These are phyloP conservation scores for Ganoderma resinaceum DNA, from an alignment of 1,284 basidiomycete genomes.

Conservation along the genomic window DNA sequence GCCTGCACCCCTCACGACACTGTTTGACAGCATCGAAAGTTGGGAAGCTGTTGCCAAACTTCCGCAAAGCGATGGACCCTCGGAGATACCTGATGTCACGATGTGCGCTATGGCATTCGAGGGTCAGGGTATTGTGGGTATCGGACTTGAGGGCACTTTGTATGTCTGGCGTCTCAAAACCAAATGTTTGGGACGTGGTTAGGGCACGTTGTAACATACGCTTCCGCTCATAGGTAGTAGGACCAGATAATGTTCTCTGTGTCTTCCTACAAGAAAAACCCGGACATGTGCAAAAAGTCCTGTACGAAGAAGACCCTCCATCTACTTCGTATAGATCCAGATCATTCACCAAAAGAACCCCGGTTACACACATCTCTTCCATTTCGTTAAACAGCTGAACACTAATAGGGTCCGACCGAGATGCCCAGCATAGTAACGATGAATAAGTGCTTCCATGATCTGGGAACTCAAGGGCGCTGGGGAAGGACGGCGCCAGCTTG, in stretches of 20 bases:
- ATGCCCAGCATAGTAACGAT: conserved; percentile 1
- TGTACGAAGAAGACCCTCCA: not conserved
- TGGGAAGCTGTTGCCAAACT: conserved; percentile 26
- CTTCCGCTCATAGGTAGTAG: no score
- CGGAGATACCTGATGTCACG: conserved; percentile 26
- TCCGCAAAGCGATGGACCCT: not conserved
- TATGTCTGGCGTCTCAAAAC: conserved; percentile 34
- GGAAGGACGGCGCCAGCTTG: not conserved
- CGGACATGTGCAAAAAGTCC: not conserved
- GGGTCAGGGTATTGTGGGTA: conserved; percentile 33
- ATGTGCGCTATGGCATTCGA: conserved; percentile 36
- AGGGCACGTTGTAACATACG: not conserved
- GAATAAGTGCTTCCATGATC: conserved; percentile 1
- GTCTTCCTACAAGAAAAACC: not conserved
- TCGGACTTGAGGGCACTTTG: conserved; percentile 35
- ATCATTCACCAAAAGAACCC: not conserved
- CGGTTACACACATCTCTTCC: not conserved
- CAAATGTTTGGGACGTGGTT: not conserved
- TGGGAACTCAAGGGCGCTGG: conserved; percentile 4
- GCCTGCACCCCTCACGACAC: conserved; percentile 21
- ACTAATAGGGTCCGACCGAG: not conserved
- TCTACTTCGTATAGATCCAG: not conserved
- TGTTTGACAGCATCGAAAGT: conserved; percentile 33
- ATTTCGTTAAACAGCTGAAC: not conserved
- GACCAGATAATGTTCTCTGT: no score